Evolutionary conservation across 768 basidiomycete species (phyloP), one percentile per base, ranked within the genome.

Genomic region (Pleurotus tuber-regium): DNA sequence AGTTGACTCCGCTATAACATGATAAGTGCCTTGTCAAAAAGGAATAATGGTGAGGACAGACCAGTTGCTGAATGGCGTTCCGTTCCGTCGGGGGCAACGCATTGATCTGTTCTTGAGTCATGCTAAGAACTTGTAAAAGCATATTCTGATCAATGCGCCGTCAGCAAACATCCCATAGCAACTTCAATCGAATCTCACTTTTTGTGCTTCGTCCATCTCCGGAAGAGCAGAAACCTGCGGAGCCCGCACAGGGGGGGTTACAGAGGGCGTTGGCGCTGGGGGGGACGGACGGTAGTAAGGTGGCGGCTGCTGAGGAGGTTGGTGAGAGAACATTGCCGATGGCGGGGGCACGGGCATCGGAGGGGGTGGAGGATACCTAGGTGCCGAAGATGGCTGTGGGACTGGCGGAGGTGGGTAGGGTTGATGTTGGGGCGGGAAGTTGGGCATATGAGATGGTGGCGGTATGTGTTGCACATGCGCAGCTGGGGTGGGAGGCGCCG

Each of bases 91-190:
- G 86, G 24, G 92, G 89, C 43, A 97, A 70, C 6, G 80, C 80
- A 41, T 84, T 84, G 55, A 98, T 89, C 65, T 96, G 92, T 39
- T 89, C 92, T 40, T 76, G 84, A 1, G 87, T 86, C 63, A 98
- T 66, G 54, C 76, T 80, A 26, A 98, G 70, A 0, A 98, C 93
- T 70, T 94, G 92, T 68, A 92, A 77, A 48, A 97, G 64, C 84
- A 96, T 89, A 28, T 80, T 77, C 89, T 89, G 59, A 44, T 26
- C 40, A 10, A 43, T 61, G 57, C 57, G 49, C 43, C 4, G 4
- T 31, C 16, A 30, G 43, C 19, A 26, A 48, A 50, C 31, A 50
- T 26, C 25, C 14, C 33, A 26, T 46, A 44, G 51, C 28, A 23
- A 55, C 19, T 31, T 41, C 36, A 28, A 50, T 30, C 16, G 26